phyloP scores from a whole-genome alignment of 2,329 filamentous ascomycete species.

The Monilinia fructicola region DNA sequence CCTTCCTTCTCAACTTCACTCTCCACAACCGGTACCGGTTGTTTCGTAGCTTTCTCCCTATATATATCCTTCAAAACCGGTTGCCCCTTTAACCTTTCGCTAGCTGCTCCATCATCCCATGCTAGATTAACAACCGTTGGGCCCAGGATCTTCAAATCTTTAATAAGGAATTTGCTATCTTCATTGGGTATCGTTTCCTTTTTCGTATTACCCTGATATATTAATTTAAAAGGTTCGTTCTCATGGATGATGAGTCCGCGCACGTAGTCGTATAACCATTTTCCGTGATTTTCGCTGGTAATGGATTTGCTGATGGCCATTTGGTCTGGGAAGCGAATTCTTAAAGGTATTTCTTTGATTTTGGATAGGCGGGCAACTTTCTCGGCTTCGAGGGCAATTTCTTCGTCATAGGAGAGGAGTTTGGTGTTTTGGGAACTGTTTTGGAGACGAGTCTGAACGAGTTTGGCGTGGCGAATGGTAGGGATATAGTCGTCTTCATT shows the following conservation, averaged over 20 bases:
- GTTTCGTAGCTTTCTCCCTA: conserved; percentile 59
- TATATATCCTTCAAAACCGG: conserved; percentile 43
- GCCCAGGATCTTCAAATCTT: conserved; percentile 67
- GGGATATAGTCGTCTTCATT: conserved; percentile 76
- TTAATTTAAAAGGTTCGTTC: conserved; percentile 69
- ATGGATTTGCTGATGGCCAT: conserved; percentile 74
- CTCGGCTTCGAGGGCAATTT: conserved; percentile 66
- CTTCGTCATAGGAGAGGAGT: conserved; percentile 78
- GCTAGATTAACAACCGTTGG: conserved; percentile 73
- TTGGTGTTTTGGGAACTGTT: conserved; percentile 68
- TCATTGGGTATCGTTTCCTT: conserved; percentile 45
- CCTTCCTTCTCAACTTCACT: conserved; percentile 36
- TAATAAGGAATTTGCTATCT: conserved; percentile 61
- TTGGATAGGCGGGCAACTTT: conserved; percentile 64
- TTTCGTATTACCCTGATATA: conserved; percentile 41
- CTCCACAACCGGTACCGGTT: conserved; percentile 41
- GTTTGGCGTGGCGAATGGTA: conserved; percentile 72
- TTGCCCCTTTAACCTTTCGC: conserved; percentile 52
- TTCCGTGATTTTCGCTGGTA: conserved; percentile 60
- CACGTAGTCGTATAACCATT: conserved; percentile 71
- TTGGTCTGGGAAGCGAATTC: conserved; percentile 82
- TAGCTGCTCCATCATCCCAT: conserved; percentile 64
- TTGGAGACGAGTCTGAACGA: conserved; percentile 68
- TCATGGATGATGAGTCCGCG: conserved; percentile 65
- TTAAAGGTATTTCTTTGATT: conserved; percentile 69